Evolutionary conservation across 208 protist genomes (phyloP), one percentile per base, ranked within the genome.

Genomic region (Wallacemonas sp.): DNA sequence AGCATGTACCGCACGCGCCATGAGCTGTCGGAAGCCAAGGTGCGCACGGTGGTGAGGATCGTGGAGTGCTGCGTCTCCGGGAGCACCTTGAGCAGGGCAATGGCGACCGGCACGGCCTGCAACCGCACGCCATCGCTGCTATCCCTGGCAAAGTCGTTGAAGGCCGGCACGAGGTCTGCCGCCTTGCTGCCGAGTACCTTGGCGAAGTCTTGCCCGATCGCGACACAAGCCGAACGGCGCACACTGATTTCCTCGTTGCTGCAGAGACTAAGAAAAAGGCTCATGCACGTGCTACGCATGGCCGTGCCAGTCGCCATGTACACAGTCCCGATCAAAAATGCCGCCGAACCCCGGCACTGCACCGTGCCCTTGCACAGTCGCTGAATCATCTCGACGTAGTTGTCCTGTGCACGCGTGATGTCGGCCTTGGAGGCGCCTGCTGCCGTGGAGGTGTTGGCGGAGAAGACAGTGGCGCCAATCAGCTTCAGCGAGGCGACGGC

Each of bases 1-100:
- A 94, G 88, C 93, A 99, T 99, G 81, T 99, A 99, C 6, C 98
- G 91, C 38, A 99, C 98, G 15, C 98, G 91, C 98, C 98, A 99
- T 8, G 94, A 97, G 76, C 80, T 95, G 81, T 99, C 98, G 3
- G 63, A 45, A 3, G 87, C 70, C 33, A 93, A 83, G 22, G 66
- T 57, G 36, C 87, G 83, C 0, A 99, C 66, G 1, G 80, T 62
- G 15, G 84, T 71, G 15, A 99, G 68, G 22, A 99, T 66, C n/a
- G 76, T 58, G 13, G 75, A 65, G 67, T 85, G 79, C 62, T 98
- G 89, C 22, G 91, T 89, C 36, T 79, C 44, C 1, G 81, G 80
- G 13, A 99, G 73, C 33, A 94, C 69, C 68, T 79, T 73, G 17
- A 94, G 86, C 22, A 99, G 64, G 8, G 89, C 81, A 8, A 91